Evolutionary conservation across 2,329 filamentous ascomycete species (phyloP).

Genomic region (Aureobasidium sp.): DNA sequence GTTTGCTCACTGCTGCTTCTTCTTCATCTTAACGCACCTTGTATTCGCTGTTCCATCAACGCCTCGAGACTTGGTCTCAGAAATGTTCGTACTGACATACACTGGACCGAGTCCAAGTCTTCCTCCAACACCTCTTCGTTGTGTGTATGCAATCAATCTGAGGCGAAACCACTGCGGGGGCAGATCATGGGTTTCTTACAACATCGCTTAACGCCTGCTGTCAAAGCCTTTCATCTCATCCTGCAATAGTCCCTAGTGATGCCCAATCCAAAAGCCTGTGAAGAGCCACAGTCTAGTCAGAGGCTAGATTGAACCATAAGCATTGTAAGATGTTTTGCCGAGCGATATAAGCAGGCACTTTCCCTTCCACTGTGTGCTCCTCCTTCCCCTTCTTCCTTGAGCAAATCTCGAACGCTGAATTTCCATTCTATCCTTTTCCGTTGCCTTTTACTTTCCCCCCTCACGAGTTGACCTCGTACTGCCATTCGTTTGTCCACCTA

Average conservation of each 20-base stretch:
- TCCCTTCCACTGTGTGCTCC: neutral
- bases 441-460: neutral
- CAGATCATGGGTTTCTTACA: neutral
- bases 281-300: neutral
- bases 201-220: conserved; percentile 5
- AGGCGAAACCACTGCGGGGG: conserved; percentile 7
- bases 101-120: neutral
- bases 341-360: neutral
- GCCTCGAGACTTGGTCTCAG: too few relatives aligned
- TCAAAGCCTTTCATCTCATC: conserved; percentile 2
- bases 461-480: conserved; percentile 13
- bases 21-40: neutral
- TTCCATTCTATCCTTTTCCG: neutral
- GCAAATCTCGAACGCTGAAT: neutral
- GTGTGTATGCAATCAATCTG: conserved; percentile 1
- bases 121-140: too few relatives aligned
- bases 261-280: neutral
- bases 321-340: neutral
- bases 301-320: conserved; percentile 4
- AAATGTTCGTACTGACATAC: neutral
- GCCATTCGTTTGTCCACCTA: neutral
- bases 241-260: neutral
- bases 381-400: neutral
- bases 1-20: neutral
- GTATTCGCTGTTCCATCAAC: neutral